phyloP scores from a whole-genome alignment of 768 basidiomycete species.

The Leucogyrophana mollusca region DNA sequence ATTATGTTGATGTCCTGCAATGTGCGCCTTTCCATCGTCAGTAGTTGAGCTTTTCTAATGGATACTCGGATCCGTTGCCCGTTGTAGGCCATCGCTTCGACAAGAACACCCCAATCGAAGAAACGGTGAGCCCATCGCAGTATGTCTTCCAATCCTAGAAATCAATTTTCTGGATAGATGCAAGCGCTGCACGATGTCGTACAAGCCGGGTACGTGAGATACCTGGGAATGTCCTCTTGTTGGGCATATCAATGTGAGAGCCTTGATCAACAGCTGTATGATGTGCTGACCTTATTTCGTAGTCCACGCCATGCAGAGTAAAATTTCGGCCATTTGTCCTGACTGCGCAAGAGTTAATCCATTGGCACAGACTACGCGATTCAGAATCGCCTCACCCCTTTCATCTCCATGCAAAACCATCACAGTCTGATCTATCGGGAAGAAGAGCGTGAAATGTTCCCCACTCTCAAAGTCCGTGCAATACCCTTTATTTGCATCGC shows the following conservation, averaged over 20 bases:
- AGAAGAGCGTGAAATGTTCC: constrained; percentile 66
- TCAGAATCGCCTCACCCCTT: constrained; percentile 53
- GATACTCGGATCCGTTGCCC: constrained; percentile 36
- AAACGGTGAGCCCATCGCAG: constrained; percentile 40
- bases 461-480: constrained; percentile 47
- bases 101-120: constrained; percentile 21
- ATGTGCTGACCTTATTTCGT: neutral
- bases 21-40: constrained; percentile 36
- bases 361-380: constrained; percentile 53
- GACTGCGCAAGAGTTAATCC: neutral
- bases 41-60: constrained; percentile 21
- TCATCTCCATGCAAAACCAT: constrained; percentile 73
- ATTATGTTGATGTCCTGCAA: constrained; percentile 77
- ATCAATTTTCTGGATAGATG: constrained; percentile 39
- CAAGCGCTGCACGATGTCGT: constrained; percentile 71
- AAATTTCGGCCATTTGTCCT: constrained; percentile 8
- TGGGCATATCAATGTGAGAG: constrained; percentile 52
- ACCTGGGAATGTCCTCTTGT: constrained; percentile 59
- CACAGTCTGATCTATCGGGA: constrained; percentile 62
- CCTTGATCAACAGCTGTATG: neutral
- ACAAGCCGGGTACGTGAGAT: constrained; percentile 59
- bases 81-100: constrained; percentile 31
- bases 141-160: neutral
- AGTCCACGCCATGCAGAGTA: constrained; percentile 61
- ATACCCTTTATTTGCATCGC: neutral